Evolutionary conservation across 768 basidiomycete genomes (phyloP), one percentile per base, ranked within the genome.

Genomic region (Collybia nuda): DNA sequence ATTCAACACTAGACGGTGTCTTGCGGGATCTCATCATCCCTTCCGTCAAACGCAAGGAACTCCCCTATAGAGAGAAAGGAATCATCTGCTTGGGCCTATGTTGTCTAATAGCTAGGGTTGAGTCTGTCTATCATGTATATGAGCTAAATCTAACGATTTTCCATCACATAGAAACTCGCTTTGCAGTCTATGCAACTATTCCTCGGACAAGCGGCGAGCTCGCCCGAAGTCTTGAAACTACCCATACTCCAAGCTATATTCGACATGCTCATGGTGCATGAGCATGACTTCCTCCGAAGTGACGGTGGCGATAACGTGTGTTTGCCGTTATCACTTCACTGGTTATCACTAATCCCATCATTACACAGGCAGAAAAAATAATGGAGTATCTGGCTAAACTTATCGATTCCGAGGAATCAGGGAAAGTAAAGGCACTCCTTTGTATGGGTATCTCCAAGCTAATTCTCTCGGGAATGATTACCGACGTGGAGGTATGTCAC

Each of bases 361-460:
- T 21, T 29, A 11, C 36, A 14, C 43, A 69, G 68, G 47, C 58
- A 23, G 51, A 58, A 38, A 32, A 47, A 24, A 51, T 67, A n/a
- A 56, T 58, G 0, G 38, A 58, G 1, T 56, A 36, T 63, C 56
- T 63, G 37, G 63, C 86, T 4, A 74, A 78, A 35, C 54, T 68
- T 17, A 64, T 76, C 12, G 54, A 56, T 23, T 40, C 67, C 0
- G 77, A 88, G 40, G 78, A 85, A 43, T 78, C 85, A 6, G 75
- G 81, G 22, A 65, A 63, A 47, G 65, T 88, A 0, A 84, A 85
- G 53, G 90, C 91, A 1, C 67, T 88, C 5, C 70, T 93, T 11
- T 86, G 85, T 52, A 73, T 89, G 23, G 94, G 95, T 0, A 74
- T 92, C 3, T 77, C 92, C n/a, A 98, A 98, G 67, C 76, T 98